Conservation (phyloP, 139 green algal genomes). For the Astrephomene gubernaculifera region DNA sequence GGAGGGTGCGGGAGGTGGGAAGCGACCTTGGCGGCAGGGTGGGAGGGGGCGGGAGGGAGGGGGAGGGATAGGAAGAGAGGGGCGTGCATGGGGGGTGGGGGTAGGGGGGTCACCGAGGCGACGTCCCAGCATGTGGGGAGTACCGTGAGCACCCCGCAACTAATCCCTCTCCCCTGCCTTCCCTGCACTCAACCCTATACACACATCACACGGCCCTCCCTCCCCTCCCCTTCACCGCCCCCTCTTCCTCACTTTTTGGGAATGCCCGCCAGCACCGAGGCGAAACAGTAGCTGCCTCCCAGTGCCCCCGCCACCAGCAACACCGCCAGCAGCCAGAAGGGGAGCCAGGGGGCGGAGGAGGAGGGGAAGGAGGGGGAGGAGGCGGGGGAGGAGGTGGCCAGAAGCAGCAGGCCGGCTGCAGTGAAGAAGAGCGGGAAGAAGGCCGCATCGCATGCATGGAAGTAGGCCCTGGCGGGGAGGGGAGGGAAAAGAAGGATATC, state of each 20-base stretch:
- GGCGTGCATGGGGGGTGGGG: background rate
- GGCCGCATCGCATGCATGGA: background rate
- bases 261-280: background rate
- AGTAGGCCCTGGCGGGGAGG: constrained; percentile 30
- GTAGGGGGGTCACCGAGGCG: background rate
- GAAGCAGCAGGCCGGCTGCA: background rate
- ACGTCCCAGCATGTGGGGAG: background rate
- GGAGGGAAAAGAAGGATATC: background rate
- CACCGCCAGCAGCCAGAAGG: constrained; percentile 25
- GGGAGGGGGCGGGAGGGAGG: background rate
- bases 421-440: constrained; percentile 40
- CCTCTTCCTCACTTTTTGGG: background rate
- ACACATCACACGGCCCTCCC: background rate
- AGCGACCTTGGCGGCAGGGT: background rate
- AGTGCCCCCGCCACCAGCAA: background rate
- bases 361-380: background rate
- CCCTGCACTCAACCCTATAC: background rate
- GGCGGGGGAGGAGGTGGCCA: background rate
- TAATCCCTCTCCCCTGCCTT: background rate
- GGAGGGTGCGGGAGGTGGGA: constrained; percentile 30
- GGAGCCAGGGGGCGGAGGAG: background rate
- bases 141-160: background rate
- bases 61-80: background rate
- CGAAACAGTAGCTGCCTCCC: background rate
- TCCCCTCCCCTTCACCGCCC: background rate